A percentile compares a stretch with the other conserved stretches of the same genome.
phyloP scores from a whole-genome alignment of 345 rosid species.

The Rhodomyrtus tomentosa region DNA sequence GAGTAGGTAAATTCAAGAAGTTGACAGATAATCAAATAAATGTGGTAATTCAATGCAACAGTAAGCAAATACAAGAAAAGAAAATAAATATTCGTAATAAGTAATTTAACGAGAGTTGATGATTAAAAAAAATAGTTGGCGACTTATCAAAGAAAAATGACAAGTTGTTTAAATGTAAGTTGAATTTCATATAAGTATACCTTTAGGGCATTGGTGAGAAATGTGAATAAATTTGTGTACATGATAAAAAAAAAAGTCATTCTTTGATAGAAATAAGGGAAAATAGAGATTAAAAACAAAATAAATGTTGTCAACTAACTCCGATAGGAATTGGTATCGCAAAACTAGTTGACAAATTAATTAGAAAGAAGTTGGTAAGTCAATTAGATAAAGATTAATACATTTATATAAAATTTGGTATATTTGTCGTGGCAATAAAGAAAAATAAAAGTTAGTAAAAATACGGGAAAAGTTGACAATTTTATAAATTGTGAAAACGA shows the following conservation, averaged over 20 bases:
- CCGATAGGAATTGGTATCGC: not conserved
- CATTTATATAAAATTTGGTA: too few species aligned
- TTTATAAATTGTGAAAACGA: not conserved
- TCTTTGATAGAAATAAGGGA: not conserved
- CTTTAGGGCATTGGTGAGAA: not conserved
- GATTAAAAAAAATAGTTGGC: not conserved
- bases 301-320: not conserved
- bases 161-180: not conserved
- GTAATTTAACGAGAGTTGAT: not conserved
- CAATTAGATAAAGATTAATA: not conserved
- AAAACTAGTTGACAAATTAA: not conserved
- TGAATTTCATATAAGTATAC: not conserved
- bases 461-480: accelerated
- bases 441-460: not conserved
- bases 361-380: not conserved
- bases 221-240: not conserved
- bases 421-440: not conserved
- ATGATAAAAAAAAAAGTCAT: not conserved
- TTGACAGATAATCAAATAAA: not conserved
- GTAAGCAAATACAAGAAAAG: not conserved
- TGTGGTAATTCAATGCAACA: not conserved
- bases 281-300: not conserved
- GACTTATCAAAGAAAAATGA: not conserved
- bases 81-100: not conserved
- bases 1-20: not conserved